These are phyloP conservation scores for Epichloe gansuensis DNA, from an alignment of 2,329 filamentous ascomycete genomes.

Conservation along the genomic window DNA sequence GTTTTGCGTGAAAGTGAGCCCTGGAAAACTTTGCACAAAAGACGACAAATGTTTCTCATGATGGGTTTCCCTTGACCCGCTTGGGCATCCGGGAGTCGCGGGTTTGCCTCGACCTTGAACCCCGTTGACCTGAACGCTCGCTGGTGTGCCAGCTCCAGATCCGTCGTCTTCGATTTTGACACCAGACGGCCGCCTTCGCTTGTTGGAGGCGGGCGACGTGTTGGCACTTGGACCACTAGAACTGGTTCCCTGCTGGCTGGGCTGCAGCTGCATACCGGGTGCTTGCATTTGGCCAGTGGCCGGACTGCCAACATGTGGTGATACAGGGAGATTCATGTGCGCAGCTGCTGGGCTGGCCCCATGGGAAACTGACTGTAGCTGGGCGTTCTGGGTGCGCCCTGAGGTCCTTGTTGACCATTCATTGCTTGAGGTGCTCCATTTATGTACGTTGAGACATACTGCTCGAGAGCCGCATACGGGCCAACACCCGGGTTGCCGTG, in stretches of 20 bases:
- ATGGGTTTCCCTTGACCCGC: constrained; percentile 36
- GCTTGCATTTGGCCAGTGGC: constrained; percentile 51
- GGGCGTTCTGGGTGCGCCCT: constrained; percentile 37
- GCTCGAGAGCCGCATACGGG: constrained; percentile 47
- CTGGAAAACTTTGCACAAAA: background rate
- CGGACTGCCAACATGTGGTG: constrained; percentile 48
- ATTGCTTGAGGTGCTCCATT: constrained; percentile 25
- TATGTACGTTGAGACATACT: constrained; percentile 42
- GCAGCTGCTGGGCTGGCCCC: constrained; percentile 45
- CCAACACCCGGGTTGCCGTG: constrained; percentile 41
- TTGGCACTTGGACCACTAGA: constrained; percentile 56
- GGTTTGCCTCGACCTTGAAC: constrained; percentile 39
- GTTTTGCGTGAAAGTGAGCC: background rate
- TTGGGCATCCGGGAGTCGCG: constrained; percentile 44
- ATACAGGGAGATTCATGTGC: constrained; percentile 51
- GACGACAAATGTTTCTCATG: constrained; percentile 11
- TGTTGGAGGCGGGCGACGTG: constrained; percentile 50
- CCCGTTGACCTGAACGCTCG: constrained; percentile 38
- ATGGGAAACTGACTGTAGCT: constrained; percentile 46
- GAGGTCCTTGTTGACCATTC: constrained; percentile 39
- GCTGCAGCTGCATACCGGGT: constrained; percentile 53
- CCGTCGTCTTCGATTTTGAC: constrained; percentile 47
- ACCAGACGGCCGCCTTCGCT: constrained; percentile 43
- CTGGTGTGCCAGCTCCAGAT: constrained; percentile 36
- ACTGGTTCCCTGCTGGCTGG: constrained; percentile 55